Base-by-base conservation (phyloP, 768 basidiomycete genomes). In the Pleurotus salmoneostramineus region DNA sequence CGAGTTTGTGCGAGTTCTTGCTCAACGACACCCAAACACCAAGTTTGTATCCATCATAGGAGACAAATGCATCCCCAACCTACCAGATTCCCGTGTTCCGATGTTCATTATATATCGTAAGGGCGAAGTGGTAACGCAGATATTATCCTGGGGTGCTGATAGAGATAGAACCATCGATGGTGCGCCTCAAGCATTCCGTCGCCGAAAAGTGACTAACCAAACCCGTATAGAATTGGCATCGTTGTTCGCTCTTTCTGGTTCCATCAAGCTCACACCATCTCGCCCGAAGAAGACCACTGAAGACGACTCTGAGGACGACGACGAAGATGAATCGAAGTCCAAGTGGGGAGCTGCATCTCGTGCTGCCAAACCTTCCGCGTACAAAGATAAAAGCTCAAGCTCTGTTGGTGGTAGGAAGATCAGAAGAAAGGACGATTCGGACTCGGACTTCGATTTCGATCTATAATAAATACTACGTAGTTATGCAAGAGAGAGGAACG, bases 21-120 rank as follows among this genome's bases (percentile, higher is more conserved):
- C 97, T 1, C 76, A 76, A n/a, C 83, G 84, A 54, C 89, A 96
- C 69, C 92, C 95, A 2, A 87, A 88, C 48, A 91, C 95, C 8
- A 98, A 98, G 74, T 97, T 99, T 64, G 89, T 98, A 60, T 93
- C 92, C 8, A 98, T 98, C 64, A 85, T 95, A 3, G 94, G 95
- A 37, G 84, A 92, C 73, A 94, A 94, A 71, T 96, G 94, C 74
- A 97, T 99, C 64, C 87, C 91, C n/a, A 89, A 98, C 71, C 86
- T 98, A 36, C 96, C 95, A 11, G 97, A 98, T 64, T 78, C 83
- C 37, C 86, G 94, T 52, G 73, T 94, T 42, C 97, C 97, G 1
- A 98, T 96, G 79, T 75, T 98, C 58, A 86, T 99, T 62, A 75
- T 96, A 33, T 98, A 99, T 72, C 85, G 90, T 47, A 89, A 88